Evolutionary conservation across 2,329 filamentous ascomycete species (phyloP).

Genomic region (Fusarium sp.): DNA sequence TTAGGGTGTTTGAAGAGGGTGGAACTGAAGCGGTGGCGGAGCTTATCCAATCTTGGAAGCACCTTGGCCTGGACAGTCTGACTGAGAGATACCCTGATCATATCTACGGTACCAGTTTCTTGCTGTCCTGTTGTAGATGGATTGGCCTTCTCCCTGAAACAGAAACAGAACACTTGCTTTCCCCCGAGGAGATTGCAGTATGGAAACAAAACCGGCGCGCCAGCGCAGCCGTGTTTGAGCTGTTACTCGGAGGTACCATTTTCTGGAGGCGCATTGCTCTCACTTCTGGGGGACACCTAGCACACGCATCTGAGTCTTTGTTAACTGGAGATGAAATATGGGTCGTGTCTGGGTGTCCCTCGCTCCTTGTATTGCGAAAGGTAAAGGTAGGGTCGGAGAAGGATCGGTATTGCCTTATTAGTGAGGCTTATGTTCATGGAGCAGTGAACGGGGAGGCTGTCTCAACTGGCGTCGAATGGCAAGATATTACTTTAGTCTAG

Average conservation of each 20-base stretch:
- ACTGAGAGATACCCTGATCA: not conserved
- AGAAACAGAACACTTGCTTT: not conserved
- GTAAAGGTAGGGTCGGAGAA: not conserved
- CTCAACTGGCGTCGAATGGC: not conserved
- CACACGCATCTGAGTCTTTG: not conserved
- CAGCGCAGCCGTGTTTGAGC: not conserved
- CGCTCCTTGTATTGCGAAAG: not conserved
- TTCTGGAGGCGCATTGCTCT: not conserved
- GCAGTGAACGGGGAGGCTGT: not conserved
- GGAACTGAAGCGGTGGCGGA: not conserved
- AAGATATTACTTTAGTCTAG: not conserved
- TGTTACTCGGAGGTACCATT: not conserved
- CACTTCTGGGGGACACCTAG: not conserved
- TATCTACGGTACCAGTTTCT: not conserved
- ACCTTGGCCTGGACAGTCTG: not conserved
- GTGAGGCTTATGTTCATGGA: not conserved
- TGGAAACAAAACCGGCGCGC: not conserved
- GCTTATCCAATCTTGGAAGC: not conserved
- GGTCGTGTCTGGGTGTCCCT: not conserved
- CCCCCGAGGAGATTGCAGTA: not conserved
- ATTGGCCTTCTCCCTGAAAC: not conserved
- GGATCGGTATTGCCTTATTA: not conserved
- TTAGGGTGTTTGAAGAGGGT: not conserved
- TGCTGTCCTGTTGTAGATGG: not conserved
- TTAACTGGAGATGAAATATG: not conserved